Evolutionary conservation across 495 filamentous ascomycete genomes (phyloP).

Genomic region (Tuber borchii): DNA sequence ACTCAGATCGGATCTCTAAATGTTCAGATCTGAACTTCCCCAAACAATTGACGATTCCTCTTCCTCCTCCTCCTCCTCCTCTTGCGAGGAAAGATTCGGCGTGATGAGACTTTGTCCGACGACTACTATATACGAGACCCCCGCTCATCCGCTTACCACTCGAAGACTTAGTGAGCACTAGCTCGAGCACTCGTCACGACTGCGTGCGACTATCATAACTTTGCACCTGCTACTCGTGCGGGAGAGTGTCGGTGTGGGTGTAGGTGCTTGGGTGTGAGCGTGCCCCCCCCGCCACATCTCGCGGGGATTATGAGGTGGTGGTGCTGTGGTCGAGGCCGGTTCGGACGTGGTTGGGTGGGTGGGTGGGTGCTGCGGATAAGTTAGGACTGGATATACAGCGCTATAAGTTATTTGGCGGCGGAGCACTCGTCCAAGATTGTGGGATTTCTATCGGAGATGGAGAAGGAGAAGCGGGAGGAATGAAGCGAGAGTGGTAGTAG

Average conservation of each 20-base stretch:
- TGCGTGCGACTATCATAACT: too few relatives aligned
- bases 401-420: constrained; percentile 14
- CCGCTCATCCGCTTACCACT: background rate
- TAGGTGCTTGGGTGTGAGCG: too few relatives aligned
- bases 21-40: background rate
- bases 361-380: constrained; percentile 10
- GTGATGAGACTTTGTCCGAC: background rate
- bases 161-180: background rate
- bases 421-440: constrained; percentile 7
- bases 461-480: background rate
- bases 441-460: constrained; percentile 10
- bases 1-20: background rate
- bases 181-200: background rate
- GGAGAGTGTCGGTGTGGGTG: background rate
- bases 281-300: too few relatives aligned
- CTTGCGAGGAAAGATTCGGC: constrained; percentile 4
- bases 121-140: too few relatives aligned
- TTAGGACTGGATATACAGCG: constrained; percentile 5
- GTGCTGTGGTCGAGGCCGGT: constrained; percentile 11
- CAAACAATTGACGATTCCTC: constrained; percentile 6
- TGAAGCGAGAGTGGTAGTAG: background rate
- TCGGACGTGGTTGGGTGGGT: constrained; percentile 8
- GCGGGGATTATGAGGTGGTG: too few relatives aligned
- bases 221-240: background rate
- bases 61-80: too few relatives aligned